A percentile compares a stretch with the other conserved stretches of the same genome.
These are phyloP conservation scores for Curvularia hawaiiensis DNA, from an alignment of 2,329 filamentous ascomycete species.

Conservation along the genomic window DNA sequence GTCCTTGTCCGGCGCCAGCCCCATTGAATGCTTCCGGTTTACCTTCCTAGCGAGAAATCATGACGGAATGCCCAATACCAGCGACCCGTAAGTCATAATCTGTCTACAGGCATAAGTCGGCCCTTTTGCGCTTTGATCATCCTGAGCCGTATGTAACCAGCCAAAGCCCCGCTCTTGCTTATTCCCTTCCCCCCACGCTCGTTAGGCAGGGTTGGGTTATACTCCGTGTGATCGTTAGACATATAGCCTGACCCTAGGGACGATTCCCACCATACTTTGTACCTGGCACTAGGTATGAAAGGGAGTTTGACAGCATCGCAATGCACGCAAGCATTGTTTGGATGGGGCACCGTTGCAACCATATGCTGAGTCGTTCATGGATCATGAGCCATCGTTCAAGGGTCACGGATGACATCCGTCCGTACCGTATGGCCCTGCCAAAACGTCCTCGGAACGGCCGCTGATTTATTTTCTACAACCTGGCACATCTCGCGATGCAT, in stretches of 20 bases:
- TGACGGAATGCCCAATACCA: slow-evolving; percentile 12
- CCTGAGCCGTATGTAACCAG: neutral
- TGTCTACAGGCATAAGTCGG: slow-evolving; percentile 6
- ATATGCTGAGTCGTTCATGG: slow-evolving; percentile 2
- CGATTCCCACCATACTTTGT: slow-evolving; percentile 3
- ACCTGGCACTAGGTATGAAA: slow-evolving; percentile 9
- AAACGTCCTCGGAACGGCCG: neutral
- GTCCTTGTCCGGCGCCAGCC: slow-evolving; percentile 4
- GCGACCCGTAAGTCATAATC: slow-evolving; percentile 3
- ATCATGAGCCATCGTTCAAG: neutral
- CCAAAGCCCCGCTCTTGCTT: neutral
- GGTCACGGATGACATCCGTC: neutral
- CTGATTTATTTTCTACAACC: neutral
- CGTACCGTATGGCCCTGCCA: neutral
- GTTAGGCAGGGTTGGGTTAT: neutral
- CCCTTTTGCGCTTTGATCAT: slow-evolving; percentile 6
- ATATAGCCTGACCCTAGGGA: slow-evolving; percentile 8
- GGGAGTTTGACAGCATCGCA: neutral
- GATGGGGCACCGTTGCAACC: neutral
- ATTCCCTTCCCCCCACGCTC: slow-evolving; percentile 10
- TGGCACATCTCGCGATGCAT: slow-evolving; percentile 2
- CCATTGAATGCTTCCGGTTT: slow-evolving; percentile 9
- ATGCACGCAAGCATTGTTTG: neutral
- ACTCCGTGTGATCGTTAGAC: slow-evolving; percentile 4
- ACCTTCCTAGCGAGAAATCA: slow-evolving; percentile 9